Conservation (phyloP, 1,284 basidiomycete species). For the Ustilago curta region DNA sequence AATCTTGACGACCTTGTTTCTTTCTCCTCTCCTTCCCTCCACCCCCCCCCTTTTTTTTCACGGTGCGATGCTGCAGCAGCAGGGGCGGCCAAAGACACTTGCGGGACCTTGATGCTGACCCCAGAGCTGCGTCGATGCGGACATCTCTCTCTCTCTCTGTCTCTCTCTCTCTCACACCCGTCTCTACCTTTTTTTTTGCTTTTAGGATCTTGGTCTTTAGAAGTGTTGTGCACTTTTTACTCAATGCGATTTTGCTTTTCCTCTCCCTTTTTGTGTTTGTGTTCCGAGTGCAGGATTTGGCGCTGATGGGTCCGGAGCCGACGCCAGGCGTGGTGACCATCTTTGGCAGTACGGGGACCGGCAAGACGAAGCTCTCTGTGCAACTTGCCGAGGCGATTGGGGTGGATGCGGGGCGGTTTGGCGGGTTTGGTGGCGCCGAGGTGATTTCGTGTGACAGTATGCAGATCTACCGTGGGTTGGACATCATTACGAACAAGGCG, state of each 20-base stretch:
- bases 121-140: constrained; percentile 12
- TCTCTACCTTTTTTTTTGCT: background rate
- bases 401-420: background rate
- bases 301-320: background rate
- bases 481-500: constrained; percentile 96
- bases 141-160: too few species aligned
- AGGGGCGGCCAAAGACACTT: constrained; percentile 2
- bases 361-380: constrained; percentile 92
- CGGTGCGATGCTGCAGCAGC: background rate
- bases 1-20: too few species aligned
- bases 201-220: constrained; percentile 50
- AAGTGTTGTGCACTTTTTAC: background rate
- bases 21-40: too few species aligned
- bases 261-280: background rate
- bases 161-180: background rate
- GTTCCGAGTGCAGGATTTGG: constrained; percentile 13
- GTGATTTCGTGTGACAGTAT: constrained; percentile 97
- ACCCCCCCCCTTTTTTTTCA: background rate
- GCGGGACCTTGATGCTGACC: constrained; percentile 32
- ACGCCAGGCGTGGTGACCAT: constrained; percentile 75
- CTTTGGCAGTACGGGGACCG: constrained; percentile 94
- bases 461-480: constrained; percentile 95
- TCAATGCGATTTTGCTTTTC: constrained; percentile 6
- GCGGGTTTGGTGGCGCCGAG: constrained; percentile 65
- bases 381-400: constrained; percentile 79